phyloP scores from a whole-genome alignment of 805 yeast species.

The Metschnikowia continentalis region DNA sequence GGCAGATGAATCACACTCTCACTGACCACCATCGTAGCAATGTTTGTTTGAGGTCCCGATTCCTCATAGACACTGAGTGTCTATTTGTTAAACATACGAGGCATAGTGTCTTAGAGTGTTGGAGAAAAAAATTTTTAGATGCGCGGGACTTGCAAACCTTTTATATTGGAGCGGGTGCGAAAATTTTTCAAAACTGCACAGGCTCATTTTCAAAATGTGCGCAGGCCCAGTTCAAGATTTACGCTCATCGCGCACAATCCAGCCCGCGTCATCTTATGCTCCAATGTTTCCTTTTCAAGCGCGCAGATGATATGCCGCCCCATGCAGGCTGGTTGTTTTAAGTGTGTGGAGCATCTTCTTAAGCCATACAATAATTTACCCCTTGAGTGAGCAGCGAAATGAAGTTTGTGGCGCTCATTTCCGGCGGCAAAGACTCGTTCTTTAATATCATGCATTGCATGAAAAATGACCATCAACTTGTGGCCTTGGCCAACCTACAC shows the following conservation, averaged over 20 bases:
- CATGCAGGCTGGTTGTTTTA: not conserved
- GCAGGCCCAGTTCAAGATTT: constrained; percentile 1
- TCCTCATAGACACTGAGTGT: constrained; percentile 38
- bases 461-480: constrained; percentile 78
- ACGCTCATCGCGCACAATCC: not conserved
- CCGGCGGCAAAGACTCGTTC: constrained; percentile 97
- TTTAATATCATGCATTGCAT: constrained; percentile 83
- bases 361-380: not conserved
- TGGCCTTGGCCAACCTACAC: constrained; percentile 79
- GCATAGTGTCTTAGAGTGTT: constrained; percentile 46
- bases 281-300: not conserved
- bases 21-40: constrained; percentile 7
- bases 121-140: not conserved
- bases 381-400: constrained; percentile 32
- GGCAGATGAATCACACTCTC: constrained; percentile 14
- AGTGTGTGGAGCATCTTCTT: not conserved
- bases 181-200: constrained; percentile 8
- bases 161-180: constrained; percentile 4
- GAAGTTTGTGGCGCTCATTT: constrained; percentile 89
- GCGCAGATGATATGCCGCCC: not conserved
- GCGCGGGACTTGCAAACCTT: constrained; percentile 3
- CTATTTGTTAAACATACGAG: constrained; percentile 47
- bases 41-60: constrained; percentile 62
- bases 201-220: constrained; percentile 3
- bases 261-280: constrained; percentile 1